A percentile compares a stretch with the other conserved stretches of the same genome.
Conservation (phyloP, 169 alveolate genomes). For the Hepatocystis sp. region DNA sequence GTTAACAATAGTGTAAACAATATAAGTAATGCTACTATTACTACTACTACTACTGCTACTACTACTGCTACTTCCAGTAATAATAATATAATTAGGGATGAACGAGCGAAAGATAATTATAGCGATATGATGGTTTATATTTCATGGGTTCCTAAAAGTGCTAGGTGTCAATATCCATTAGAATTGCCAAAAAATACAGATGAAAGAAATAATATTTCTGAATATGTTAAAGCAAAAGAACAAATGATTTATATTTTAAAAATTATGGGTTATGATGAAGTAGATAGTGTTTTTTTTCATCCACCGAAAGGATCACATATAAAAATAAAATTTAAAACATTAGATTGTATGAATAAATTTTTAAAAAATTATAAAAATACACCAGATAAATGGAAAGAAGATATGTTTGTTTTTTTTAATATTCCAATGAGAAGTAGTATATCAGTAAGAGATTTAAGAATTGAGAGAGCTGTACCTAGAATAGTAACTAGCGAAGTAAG, state of each 20-base stretch:
- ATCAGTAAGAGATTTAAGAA: conserved; percentile 66
- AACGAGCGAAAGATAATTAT: conserved; percentile 42
- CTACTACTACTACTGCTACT: not conserved
- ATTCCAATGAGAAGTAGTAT: conserved; percentile 74
- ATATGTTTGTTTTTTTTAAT: conserved; percentile 68
- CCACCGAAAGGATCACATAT: conserved; percentile 78
- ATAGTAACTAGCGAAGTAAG: conserved; percentile 51
- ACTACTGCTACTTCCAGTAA: not conserved
- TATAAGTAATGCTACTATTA: too few species aligned
- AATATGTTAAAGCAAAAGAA: conserved; percentile 70
- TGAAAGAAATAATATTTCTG: conserved; percentile 70
- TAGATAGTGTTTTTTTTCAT: conserved; percentile 63
- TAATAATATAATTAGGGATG: not conserved
- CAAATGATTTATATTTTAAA: conserved; percentile 57
- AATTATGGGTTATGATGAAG: conserved; percentile 66
- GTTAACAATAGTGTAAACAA: conserved; percentile 10
- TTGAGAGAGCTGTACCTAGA: conserved; percentile 73
- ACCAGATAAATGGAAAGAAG: conserved; percentile 77
- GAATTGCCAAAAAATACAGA: conserved; percentile 72
- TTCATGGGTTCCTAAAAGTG: conserved; percentile 77
- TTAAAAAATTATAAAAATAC: conserved; percentile 50
- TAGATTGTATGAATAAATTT: conserved; percentile 56
- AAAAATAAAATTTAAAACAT: conserved; percentile 53
- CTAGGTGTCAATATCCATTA: conserved; percentile 67
- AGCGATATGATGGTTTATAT: conserved; percentile 77